Evolutionary conservation across 305 asterid genomes (phyloP).

Genomic region (Salvia sclarea): DNA sequence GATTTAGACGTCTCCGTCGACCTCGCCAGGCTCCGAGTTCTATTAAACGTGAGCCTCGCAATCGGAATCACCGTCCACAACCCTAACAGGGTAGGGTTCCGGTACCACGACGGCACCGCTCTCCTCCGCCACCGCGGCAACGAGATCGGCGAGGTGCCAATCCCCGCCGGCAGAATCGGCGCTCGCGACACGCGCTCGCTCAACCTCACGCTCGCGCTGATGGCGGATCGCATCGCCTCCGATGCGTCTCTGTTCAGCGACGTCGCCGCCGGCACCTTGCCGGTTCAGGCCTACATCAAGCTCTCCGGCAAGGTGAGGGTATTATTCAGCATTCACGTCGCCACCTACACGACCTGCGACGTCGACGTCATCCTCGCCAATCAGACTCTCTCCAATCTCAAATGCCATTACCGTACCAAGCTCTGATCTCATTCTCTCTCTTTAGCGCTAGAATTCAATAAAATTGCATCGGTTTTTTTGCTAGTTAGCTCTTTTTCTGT

Average conservation of each 20-base stretch:
- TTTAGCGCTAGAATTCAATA: too few relatives aligned
- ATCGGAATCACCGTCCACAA: constrained; percentile 48
- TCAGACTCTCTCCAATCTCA: constrained; percentile 49
- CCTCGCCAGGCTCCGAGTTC: constrained; percentile 37
- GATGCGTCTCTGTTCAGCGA: constrained; percentile 51
- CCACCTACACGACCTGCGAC: constrained; percentile 62
- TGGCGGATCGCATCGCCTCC: constrained; percentile 77
- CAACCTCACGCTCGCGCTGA: constrained; percentile 62
- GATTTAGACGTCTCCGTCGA: constrained; percentile 51
- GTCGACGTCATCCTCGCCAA: constrained; percentile 39
- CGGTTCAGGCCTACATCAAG: constrained; percentile 56
- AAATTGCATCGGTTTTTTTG: neutral
- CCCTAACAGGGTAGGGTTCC: constrained; percentile 80
- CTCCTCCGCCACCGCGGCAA: constrained; percentile 57
- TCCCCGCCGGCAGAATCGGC: constrained; percentile 59
- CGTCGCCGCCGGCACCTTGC: constrained; percentile 52
- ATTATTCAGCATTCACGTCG: constrained; percentile 55
- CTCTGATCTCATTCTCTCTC: neutral
- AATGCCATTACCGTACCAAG: constrained; percentile 63
- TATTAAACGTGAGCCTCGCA: constrained; percentile 59
- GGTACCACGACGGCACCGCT: constrained; percentile 52
- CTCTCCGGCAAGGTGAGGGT: constrained; percentile 65
- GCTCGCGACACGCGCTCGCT: constrained; percentile 46
- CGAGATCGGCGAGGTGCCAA: constrained; percentile 68
- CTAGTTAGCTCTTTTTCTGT: too few relatives aligned